phyloP scores from a whole-genome alignment of 108 stramenopile genomes.

The Cylindrotheca closterium region DNA sequence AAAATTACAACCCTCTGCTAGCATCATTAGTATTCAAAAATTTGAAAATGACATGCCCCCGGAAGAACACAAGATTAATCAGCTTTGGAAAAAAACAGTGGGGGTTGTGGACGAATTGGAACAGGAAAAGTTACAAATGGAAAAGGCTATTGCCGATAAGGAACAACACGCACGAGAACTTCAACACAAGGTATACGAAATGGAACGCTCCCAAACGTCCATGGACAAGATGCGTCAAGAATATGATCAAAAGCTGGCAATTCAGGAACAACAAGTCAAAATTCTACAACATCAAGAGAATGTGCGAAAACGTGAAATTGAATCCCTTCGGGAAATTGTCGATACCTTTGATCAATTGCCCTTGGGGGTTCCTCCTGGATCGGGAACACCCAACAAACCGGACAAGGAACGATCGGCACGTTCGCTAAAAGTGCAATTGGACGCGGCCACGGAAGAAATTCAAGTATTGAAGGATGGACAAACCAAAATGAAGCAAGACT shows the following conservation, averaged over 20 bases:
- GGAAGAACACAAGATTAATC: too few relatives aligned
- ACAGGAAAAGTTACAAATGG: conserved; percentile 31
- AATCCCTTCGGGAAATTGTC: conserved; percentile 54
- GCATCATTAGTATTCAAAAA: too few relatives aligned
- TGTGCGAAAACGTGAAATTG: conserved; percentile 75
- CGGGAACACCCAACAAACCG: not conserved
- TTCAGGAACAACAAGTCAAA: conserved; percentile 13
- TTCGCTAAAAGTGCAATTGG: conserved; percentile 47
- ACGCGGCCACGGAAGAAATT: conserved; percentile 57
- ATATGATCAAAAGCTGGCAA: conserved; percentile 1
- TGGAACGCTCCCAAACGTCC: conserved; percentile 3
- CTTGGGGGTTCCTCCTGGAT: not conserved
- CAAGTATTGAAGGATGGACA: conserved; percentile 37
- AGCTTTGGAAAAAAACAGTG: too few relatives aligned
- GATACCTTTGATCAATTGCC: conserved; percentile 62
- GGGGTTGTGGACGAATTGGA: conserved; percentile 48
- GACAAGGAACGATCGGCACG: conserved; percentile 4
- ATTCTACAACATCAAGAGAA: conserved; percentile 50
- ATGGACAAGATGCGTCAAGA: conserved; percentile 6
- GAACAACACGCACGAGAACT: conserved; percentile 37
- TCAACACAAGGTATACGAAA: conserved; percentile 29
- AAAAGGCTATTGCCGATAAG: conserved; percentile 22
- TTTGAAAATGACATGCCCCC: conserved; percentile 34
- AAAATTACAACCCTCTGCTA: not conserved
- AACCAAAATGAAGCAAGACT: conserved; percentile 26